Percentiles rank a stretch among this genome's conserved stretches.
phyloP scores from a whole-genome alignment of 179 eudicot genomes.

The Beta corolliflora region DNA sequence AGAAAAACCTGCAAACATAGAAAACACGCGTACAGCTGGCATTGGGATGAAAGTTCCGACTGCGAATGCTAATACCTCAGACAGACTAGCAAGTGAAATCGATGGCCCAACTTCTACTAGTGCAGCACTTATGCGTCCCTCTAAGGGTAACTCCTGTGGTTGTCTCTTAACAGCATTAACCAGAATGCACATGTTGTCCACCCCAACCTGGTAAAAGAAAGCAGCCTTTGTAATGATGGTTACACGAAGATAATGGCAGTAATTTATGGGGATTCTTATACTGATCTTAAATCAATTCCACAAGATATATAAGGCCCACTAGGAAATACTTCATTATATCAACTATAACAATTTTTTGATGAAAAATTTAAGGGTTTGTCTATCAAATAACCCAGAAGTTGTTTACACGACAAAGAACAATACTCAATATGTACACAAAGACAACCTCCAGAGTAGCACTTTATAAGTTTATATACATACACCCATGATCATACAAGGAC shows the following conservation, averaged over 20 bases:
- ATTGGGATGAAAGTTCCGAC: slow-evolving; percentile 97
- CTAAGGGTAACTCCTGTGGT: slow-evolving; percentile 75
- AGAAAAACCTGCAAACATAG: slow-evolving; percentile 93
- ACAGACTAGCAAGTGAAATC: slow-evolving; percentile 89
- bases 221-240: slow-evolving; percentile 4
- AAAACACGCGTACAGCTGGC: slow-evolving; percentile 99
- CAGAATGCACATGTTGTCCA: slow-evolving; percentile 98
- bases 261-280: no score
- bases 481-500: background rate
- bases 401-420: background rate
- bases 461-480: no score
- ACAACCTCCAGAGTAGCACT: background rate
- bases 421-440: background rate
- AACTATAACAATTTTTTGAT: no score
- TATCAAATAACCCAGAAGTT: background rate
- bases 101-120: slow-evolving; percentile 99
- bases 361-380: background rate
- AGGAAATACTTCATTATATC: no score
- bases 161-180: slow-evolving; percentile 96
- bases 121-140: slow-evolving; percentile 89
- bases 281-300: no score
- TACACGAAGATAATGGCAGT: background rate
- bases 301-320: no score
- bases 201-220: slow-evolving; percentile 75
- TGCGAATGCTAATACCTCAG: slow-evolving; percentile 97